Base-by-base conservation (phyloP, 2,329 filamentous ascomycete species). In the Cladosporium cucumerinum region DNA sequence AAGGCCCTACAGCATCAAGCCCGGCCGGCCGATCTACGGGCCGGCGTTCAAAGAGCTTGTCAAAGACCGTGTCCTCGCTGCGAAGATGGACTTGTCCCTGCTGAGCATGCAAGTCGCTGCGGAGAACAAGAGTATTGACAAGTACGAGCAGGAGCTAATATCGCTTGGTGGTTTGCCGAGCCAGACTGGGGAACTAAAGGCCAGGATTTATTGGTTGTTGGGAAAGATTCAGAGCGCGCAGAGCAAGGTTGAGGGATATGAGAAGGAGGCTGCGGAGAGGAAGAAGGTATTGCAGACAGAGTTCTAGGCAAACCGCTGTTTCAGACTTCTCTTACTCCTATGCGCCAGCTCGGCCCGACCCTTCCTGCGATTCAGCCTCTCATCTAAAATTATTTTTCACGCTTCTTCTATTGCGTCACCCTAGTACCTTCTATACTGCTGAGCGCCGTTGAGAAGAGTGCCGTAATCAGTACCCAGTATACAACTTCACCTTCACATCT, bases 1-100 rank as follows among this genome's bases (percentile, higher is more conserved):
- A 0, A 88, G 93, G 0, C 94, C 95, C 0, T 86, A 88, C 65
- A 82, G 82, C 34, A 90, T 98, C 75, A 88, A 85, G 62, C 89
- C 92, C 0, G 93, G 93, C 25, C 92, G 91, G 73, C 93, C 94
- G 0, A 89, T 98, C 28, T 96, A 94, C 77, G 87, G 88, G 65
- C 87, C 93, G 1, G 93, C 93, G 0, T 98, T 98, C 79, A 83
- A 84, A 66, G 82, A 86, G 43, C 80, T 97, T 43, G 84, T 87
- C 0, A 79, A 86, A 54, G 93, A 97, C 74, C 82, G 83, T 7
- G 91, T 92, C 0, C 82, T 97, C 49, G 83, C 84, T 49, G 89
- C 90, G 39, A 86, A 88, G 69, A 85, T 97, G 66, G 81, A 83
- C 65, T 80, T 96, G 12, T 85, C 86, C 0, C 82, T 93, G 21